Base-by-base conservation (phyloP, 768 basidiomycete genomes). In the Xanthoconium stramineum region DNA sequence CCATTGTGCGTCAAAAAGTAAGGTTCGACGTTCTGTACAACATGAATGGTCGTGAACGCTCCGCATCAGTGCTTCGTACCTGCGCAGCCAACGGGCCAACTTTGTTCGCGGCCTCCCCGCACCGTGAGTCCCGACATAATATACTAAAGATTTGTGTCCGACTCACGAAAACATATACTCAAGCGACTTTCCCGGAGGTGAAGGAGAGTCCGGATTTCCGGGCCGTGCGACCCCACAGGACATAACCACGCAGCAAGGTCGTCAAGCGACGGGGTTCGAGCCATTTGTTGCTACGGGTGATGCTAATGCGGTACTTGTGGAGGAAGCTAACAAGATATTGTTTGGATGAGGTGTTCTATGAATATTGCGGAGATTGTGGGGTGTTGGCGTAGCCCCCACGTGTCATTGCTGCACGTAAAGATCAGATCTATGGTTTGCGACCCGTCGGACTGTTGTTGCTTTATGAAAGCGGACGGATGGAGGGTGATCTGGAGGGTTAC, bases 181-280 rank as follows among this genome's bases (percentile, higher is more conserved):
- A 42, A 81, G 80, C 11, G 81, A 83, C 55, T 83, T 82, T 46
- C 79, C 81, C 1, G 77, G 79, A 38, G 82, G 81, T 6, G 71
- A 75, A 42, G 80, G 81, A 24, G 82, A 83, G 65, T 76, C 77
- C 0, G 56, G 60, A 10, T 83, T 79, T 48, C 46, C 69, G 1
- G 77, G 74, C 9, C 69, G 79, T 33, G 77, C 68, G 3, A 72
- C 64, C 5, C 38, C 61, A 6, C 61, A 69, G 2, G 74, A 80
- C 59, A 62, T 78, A 6, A 63, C 60, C 5, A 69, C 63, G 0
- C 47, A 57, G 3, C 73, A 76, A 46, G 81, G 74, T 6, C 74
- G 72, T 24, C 68, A 62, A 29, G 67, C 77, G 19, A 65, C 76
- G 33, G 83, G 83, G 0, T 66, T 83, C 19, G 77, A 75, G 38